Conservation (phyloP, 2,329 filamentous ascomycete genomes). For the Hypoxylon sp. region DNA sequence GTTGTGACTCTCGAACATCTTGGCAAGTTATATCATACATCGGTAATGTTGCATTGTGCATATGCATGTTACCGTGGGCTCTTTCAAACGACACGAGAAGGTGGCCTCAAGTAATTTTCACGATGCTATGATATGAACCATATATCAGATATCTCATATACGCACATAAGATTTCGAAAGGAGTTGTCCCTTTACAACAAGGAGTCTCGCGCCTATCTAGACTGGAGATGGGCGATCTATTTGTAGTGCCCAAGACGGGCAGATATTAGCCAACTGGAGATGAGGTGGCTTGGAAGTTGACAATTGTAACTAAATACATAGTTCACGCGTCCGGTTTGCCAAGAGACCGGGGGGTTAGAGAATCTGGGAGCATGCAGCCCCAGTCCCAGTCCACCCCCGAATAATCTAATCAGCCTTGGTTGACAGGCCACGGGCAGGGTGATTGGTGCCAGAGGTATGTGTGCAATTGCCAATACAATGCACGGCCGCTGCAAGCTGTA, state of each 20-base stretch:
- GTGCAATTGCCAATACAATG: slow-evolving; percentile 33
- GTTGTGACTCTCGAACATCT: slow-evolving; percentile 21
- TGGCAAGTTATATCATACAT: slow-evolving; percentile 32
- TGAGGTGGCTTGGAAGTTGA: slow-evolving; percentile 4
- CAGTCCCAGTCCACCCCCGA: slow-evolving; percentile 14
- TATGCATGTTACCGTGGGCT: slow-evolving; percentile 36
- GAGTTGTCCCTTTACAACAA: background rate
- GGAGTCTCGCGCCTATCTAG: background rate
- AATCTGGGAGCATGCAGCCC: slow-evolving; percentile 35
- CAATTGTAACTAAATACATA: background rate
- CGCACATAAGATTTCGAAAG: background rate
- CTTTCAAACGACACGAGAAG: slow-evolving; percentile 19
- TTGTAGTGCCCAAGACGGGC: background rate
- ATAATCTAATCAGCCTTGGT: slow-evolving; percentile 26
- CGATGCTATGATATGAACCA: background rate
- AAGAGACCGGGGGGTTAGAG: slow-evolving; percentile 18
- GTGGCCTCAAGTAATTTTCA: slow-evolving; percentile 1
- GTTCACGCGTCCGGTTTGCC: slow-evolving; percentile 11
- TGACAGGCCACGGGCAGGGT: slow-evolving; percentile 19
- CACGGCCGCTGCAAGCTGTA: slow-evolving; percentile 17
- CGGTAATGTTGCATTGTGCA: slow-evolving; percentile 36
- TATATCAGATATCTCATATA: background rate
- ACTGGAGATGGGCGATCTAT: background rate
- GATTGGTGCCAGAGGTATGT: slow-evolving; percentile 38
- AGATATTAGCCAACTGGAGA: background rate